Evolutionary conservation across 352 stramenopile species (phyloP).

Genomic region (Pythium insidiosum): DNA sequence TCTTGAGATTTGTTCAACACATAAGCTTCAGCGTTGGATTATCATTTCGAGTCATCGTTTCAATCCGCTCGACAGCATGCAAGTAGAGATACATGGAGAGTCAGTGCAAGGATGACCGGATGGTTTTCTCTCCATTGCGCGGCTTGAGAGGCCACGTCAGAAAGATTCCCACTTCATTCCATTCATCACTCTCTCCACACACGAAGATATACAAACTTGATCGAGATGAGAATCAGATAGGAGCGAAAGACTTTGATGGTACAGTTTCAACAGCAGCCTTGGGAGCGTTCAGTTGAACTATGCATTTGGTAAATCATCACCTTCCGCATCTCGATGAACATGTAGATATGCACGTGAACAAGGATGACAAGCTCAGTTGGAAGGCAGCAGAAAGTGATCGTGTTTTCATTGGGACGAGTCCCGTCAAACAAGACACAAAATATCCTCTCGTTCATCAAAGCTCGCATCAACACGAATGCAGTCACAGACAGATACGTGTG

Average conservation of each 20-base stretch:
- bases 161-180: constrained; percentile 79
- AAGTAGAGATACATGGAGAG: constrained; percentile 16
- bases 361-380: constrained; percentile 62
- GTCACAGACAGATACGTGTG: constrained; percentile 4
- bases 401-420: constrained; percentile 47
- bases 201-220: constrained; percentile 1
- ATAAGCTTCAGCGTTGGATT: constrained; percentile 83
- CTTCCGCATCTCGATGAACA: constrained; percentile 26
- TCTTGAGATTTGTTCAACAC: constrained; percentile 67
- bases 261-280: constrained; percentile 48
- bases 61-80: constrained; percentile 22
- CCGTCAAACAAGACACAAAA: constrained; percentile 62
- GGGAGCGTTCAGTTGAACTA: constrained; percentile 75
- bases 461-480: constrained; percentile 16
- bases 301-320: constrained; percentile 65
- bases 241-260: constrained; percentile 81
- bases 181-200: constrained; percentile 57
- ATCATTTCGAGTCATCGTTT: constrained; percentile 63
- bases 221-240: constrained; percentile 64
- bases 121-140: constrained; percentile 41
- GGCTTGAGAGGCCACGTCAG: constrained; percentile 32
- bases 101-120: constrained; percentile 77
- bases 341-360: constrained; percentile 6
- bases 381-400: constrained; percentile 84
- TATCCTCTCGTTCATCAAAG: constrained; percentile 79